A percentile compares a stretch with the other conserved stretches of the same genome.
phyloP scores from a whole-genome alignment of 345 rosid species.

The Salix viminalis region DNA sequence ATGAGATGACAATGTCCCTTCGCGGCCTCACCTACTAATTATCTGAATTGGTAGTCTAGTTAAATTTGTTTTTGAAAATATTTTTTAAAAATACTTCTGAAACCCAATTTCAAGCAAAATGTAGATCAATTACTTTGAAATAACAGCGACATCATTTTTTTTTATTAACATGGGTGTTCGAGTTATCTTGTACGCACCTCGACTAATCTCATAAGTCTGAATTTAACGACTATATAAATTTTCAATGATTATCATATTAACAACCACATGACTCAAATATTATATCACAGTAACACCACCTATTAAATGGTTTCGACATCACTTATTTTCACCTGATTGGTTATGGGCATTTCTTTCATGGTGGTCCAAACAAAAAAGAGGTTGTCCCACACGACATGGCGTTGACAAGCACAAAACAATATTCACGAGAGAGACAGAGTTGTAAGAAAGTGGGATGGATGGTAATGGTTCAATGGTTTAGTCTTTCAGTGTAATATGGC shows the following conservation, averaged over 20 bases:
- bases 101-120: no score
- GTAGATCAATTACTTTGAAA: not conserved
- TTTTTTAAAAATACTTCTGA: no score
- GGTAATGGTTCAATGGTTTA: not conserved
- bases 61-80: no score
- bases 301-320: no score
- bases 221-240: fast-evolving
- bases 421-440: not conserved
- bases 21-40: not conserved
- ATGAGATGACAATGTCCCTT: not conserved
- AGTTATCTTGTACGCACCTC: fast-evolving
- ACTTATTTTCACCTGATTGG: not conserved
- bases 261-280: no score
- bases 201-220: no score
- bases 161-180: no score
- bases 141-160: not conserved
- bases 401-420: not conserved
- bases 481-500: not conserved
- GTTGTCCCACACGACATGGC: not conserved
- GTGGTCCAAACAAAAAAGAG: not conserved
- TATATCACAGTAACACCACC: no score
- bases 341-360: not conserved
- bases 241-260: fast-evolving
- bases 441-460: not conserved
- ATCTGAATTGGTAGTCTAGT: fast-evolving